These are phyloP conservation scores for Sechiopsis laciniata DNA, from an alignment of 306 rosid genomes.

Conservation along the genomic window DNA sequence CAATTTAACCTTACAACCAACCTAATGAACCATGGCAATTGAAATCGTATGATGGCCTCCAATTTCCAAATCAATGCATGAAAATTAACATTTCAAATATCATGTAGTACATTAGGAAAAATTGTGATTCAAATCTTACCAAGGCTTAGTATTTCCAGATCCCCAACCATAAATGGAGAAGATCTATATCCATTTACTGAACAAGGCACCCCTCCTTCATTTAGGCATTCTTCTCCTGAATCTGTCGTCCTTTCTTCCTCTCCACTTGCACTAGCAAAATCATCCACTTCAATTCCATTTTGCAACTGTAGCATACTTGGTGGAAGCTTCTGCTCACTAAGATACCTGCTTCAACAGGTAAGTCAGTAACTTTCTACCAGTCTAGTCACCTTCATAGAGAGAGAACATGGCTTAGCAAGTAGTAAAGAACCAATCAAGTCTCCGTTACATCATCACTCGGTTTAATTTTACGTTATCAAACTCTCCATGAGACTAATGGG, in stretches of 20 bases:
- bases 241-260: slow-evolving; percentile 67
- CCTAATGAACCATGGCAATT: slow-evolving; percentile 3
- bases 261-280: slow-evolving; percentile 49
- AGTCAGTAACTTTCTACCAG: background rate
- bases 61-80: background rate
- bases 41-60: slow-evolving; percentile 17
- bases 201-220: slow-evolving; percentile 37
- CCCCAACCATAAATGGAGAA: slow-evolving; percentile 69
- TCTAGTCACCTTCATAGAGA: background rate
- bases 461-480: background rate
- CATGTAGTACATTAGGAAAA: background rate
- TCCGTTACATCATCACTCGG: background rate
- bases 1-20: background rate
- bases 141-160: slow-evolving; percentile 63
- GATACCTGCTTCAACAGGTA: slow-evolving; percentile 48
- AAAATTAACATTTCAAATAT: background rate
- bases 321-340: slow-evolving; percentile 82
- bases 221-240: slow-evolving; percentile 61
- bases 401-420: background rate
- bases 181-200: slow-evolving; percentile 23
- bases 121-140: slow-evolving; percentile 39
- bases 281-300: slow-evolving; percentile 56
- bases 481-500: background rate
- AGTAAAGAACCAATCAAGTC: background rate
- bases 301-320: slow-evolving; percentile 70